phyloP scores from a whole-genome alignment of 495 filamentous ascomycete species.

The Lasiosphaeria hispida region DNA sequence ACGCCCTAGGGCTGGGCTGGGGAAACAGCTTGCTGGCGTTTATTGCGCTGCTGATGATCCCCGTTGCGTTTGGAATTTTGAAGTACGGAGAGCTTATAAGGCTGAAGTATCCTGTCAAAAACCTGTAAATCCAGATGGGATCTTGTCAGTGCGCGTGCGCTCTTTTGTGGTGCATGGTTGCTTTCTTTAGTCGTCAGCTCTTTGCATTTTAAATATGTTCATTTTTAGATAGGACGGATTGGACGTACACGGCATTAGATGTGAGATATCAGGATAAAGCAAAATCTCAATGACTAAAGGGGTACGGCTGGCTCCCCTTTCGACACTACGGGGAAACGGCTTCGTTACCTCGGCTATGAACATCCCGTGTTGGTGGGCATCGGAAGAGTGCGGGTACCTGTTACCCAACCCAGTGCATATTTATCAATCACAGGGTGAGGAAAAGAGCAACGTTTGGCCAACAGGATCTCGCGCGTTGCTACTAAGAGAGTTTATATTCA shows the following conservation, averaged over 20 bases:
- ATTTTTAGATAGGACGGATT: too few species aligned
- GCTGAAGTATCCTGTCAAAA: slow-evolving; percentile 42
- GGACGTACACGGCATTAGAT: too few species aligned
- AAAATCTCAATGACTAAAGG: too few species aligned
- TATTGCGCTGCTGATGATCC: slow-evolving; percentile 49
- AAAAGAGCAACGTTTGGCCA: background rate
- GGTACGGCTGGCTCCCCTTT: too few species aligned
- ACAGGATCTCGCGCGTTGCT: background rate
- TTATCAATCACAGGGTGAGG: background rate
- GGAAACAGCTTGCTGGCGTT: slow-evolving; percentile 59
- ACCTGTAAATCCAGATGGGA: slow-evolving; percentile 24
- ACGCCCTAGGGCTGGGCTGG: slow-evolving; percentile 57
- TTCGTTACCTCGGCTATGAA: slow-evolving; percentile 5
- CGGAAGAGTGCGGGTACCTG: slow-evolving; percentile 1
- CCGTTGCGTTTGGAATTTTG: slow-evolving; percentile 51
- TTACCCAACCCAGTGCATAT: background rate
- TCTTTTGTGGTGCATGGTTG: background rate
- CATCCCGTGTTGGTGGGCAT: background rate
- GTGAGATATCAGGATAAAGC: too few species aligned
- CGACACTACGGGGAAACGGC: background rate
- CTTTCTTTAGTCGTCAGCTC: background rate
- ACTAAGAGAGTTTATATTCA: background rate
- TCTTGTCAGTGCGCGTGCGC: background rate
- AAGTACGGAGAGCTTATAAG: slow-evolving; percentile 51
- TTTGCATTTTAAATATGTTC: background rate